phyloP scores from a whole-genome alignment of 176 grass and related monocot species.

The Carex scoparia region DNA sequence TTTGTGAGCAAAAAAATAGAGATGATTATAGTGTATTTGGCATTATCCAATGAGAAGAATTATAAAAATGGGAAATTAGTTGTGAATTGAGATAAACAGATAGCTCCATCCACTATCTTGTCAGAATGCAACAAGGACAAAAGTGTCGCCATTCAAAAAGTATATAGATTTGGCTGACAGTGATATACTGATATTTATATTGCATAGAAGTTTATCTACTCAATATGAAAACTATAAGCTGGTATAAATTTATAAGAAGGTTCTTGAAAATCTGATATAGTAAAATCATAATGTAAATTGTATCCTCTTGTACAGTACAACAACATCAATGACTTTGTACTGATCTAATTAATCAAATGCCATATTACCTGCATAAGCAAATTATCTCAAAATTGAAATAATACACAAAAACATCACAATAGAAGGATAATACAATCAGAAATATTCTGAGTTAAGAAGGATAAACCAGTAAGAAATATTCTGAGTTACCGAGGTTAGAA shows the following conservation, averaged over 20 bases:
- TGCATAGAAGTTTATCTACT: neutral
- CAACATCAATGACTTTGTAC: neutral
- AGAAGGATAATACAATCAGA: neutral
- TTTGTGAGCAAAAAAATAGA: neutral
- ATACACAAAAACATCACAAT: neutral
- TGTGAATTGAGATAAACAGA: neutral
- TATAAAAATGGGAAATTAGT: neutral
- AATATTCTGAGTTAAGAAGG: neutral
- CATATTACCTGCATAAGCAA: neutral
- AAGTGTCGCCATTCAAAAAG: neutral
- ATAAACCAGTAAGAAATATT: neutral
- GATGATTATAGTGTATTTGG: neutral
- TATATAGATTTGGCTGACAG: slow-evolving; percentile 1
- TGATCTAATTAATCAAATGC: neutral
- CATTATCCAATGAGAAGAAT: neutral
- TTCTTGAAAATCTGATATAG: neutral
- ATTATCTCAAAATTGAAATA: neutral
- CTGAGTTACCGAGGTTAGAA: neutral
- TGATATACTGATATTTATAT: neutral
- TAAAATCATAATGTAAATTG: neutral
- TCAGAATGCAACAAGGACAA: neutral
- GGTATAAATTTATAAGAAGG: neutral
- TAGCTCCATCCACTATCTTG: neutral
- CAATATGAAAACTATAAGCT: neutral
- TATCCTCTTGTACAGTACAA: neutral